Base-by-base conservation (phyloP, 306 rosid species). In the Cicer chorassanicum region DNA sequence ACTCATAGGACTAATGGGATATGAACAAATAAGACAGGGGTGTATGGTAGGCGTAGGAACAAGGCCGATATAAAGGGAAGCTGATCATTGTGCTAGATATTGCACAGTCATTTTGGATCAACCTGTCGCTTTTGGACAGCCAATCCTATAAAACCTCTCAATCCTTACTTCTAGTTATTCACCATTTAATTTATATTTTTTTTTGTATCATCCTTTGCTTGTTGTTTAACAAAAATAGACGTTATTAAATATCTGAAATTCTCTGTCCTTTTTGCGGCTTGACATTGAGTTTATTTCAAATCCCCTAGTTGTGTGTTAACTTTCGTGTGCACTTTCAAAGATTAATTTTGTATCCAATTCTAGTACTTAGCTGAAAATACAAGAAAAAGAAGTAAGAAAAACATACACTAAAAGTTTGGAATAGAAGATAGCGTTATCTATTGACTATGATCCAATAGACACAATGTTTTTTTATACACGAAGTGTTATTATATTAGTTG, bases 331-430 rank as follows among this genome's bases (percentile, higher is more conserved):
- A 13, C 67, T 51, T 42, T 56, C 21, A n/a, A 7, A 8, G 8
- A 46, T 82, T 36, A 40, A 49, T 34, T 61, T 49, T 55, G 15
- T 70, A 43, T 57, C 13, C 54, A 11, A 74, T 66, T 50, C 40
- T 50, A 66, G 48, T 10, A 54, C 65, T 45, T 53, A 0, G 19
- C 50, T 39, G 36, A 36, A 51, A 61, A 65, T 46, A 73, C 18
- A 62, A 29, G 36, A 29, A 29, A 29, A 29, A 29, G 36, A 49
- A 65, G 13, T 46, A 61, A 73, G 55, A n/a, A 29, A 67, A 61
- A 50, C 48, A 61, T 21, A 18, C n/a, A 12, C 18, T 2, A 29
- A 44, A 78, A 56, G 11, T 46, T 8, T 49, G 38, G 65, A n/a
- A 38, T n/a, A 50, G 48, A 50, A 63, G 43, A 75, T 39, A 6